Evolutionary conservation across 768 basidiomycete species (phyloP), one percentile per base, ranked within the genome.

Genomic region (Hygrophorus russula): DNA sequence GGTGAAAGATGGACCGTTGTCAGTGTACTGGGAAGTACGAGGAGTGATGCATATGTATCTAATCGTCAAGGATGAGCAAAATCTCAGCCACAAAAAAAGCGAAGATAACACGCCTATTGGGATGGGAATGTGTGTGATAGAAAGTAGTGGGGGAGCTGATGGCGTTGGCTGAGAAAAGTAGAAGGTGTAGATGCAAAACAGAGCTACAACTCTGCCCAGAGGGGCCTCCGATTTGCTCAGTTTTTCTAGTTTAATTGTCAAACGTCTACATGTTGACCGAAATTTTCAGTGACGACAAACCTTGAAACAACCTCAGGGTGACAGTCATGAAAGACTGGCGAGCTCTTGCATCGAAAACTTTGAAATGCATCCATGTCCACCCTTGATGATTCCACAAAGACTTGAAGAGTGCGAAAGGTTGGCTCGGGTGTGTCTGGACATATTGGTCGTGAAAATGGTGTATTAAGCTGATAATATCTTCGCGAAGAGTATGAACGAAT

Each of bases 321-420:
- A 76, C 67, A 28, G 65, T 65, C 20, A 89, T 59, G 58, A 86
- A 84, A 0, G 64, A 56, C 36, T 80, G 74, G 30, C 87, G 73
- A 15, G 80, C 65, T 39, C 81, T 70, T 34, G 68, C 60, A 52
- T 90, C 85, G 46, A 82, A 74, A 3, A 80, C 76, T 56, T 73
- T 79, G 63, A 90, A 72, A 54, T 88, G 84, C 35, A 86, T 59
- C 74, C 76, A 85, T 27, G 67, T 62, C 87, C 87, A 91, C 15
- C 82, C 81, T 47, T 73, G 69, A 4, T 63, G 61, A 9, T 55
- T 57, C 87, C 88, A 91, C 14, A 85, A 53, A 1, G 55, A 51
- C 59, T 83, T 88, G 74, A 89, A 91, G 14, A 78, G 63, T 2
- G 64, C 51, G 56, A 89, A 90, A 0, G 87, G 83, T 40, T 59